Evolutionary conservation across 352 stramenopile species (phyloP).

Genomic region (Globisporangium carolinianum): DNA sequence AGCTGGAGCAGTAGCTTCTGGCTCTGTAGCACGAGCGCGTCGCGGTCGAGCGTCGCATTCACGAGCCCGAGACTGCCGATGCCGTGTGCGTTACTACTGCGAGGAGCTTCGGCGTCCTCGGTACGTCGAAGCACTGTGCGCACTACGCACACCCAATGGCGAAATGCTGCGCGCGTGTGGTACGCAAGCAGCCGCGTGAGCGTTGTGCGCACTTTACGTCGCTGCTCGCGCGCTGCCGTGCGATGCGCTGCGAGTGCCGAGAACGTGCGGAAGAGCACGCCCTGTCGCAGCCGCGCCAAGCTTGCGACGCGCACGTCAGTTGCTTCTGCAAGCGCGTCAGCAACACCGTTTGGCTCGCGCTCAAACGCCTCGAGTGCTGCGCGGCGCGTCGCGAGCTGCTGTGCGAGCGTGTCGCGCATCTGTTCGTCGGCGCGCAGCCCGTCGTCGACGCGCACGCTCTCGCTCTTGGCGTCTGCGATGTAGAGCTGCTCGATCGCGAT

Average conservation of each 20-base stretch:
- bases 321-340: background rate
- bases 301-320: constrained; percentile 6
- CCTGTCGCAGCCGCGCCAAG: constrained; percentile 33
- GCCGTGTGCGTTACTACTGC: constrained; percentile 10
- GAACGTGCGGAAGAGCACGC: constrained; percentile 42
- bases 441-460: constrained; percentile 67
- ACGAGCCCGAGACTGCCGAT: constrained; percentile 40
- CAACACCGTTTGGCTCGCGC: constrained; percentile 13
- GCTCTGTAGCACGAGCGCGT: constrained; percentile 40
- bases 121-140: background rate
- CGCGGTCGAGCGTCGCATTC: constrained; percentile 39
- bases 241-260: constrained; percentile 40
- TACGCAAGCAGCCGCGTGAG: constrained; percentile 21
- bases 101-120: background rate
- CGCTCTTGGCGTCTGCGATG: constrained; percentile 69
- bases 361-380: constrained; percentile 46
- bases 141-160: constrained; percentile 20
- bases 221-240: constrained; percentile 18
- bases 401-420: constrained; percentile 20
- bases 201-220: constrained; percentile 33
- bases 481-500: constrained; percentile 84
- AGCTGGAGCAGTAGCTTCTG: constrained; percentile 38
- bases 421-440: constrained; percentile 58
- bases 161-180: constrained; percentile 18
- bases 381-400: constrained; percentile 32